phyloP scores from a whole-genome alignment of 2,329 filamentous ascomycete genomes.

The Hypoxylon sp. region DNA sequence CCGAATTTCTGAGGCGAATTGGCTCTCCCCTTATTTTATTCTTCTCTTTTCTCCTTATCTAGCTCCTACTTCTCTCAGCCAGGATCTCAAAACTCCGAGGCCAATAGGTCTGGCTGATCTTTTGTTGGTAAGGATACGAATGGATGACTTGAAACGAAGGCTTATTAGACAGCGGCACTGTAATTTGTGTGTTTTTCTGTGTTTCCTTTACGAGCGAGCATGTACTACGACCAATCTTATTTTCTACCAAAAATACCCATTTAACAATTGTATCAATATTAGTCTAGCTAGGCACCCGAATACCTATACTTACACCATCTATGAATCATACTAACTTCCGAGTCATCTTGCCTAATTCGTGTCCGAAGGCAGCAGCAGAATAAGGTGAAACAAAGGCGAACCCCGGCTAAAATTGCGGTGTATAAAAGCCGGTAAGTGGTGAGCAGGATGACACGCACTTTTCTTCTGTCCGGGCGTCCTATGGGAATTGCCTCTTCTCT shows the following conservation, averaged over 20 bases:
- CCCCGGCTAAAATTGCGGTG: constrained; percentile 21
- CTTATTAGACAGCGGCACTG: constrained; percentile 22
- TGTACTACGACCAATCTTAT: constrained; percentile 18
- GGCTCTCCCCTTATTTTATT: neutral
- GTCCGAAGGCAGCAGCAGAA: constrained; percentile 2
- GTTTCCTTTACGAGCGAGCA: constrained; percentile 9
- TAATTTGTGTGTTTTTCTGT: constrained; percentile 4
- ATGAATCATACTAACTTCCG: neutral
- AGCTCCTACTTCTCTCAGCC: constrained; percentile 10
- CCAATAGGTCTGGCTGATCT: constrained; percentile 10
- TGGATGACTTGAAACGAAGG: constrained; percentile 25
- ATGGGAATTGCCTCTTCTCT: neutral
- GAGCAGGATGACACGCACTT: constrained; percentile 3
- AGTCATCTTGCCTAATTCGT: neutral
- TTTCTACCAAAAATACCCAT: constrained; percentile 19
- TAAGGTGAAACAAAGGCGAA: constrained; percentile 10
- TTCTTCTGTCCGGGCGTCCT: neutral
- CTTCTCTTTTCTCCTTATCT: neutral
- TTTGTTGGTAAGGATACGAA: constrained; percentile 33
- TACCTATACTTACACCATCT: neutral
- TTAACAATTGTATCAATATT: constrained; percentile 18
- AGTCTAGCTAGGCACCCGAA: neutral
- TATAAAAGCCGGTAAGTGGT: constrained; percentile 8
- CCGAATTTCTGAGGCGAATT: constrained; percentile 1
- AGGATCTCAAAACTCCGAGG: constrained; percentile 13